These are phyloP conservation scores for Sporothrix phasma DNA, from an alignment of 2,329 filamentous ascomycete genomes.

Conservation along the genomic window DNA sequence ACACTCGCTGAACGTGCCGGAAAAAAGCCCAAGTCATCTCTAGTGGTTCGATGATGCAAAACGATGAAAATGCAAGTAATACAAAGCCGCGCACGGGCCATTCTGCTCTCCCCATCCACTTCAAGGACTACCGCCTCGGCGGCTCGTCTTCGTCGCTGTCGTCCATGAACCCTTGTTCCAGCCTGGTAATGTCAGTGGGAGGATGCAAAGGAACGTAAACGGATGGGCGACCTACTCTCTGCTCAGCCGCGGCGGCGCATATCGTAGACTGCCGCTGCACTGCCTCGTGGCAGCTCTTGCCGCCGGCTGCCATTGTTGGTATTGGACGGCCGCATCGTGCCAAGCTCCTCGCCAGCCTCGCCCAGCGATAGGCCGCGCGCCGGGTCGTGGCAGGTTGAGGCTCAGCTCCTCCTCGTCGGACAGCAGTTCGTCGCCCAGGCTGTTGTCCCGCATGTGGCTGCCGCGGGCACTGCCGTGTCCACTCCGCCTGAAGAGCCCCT, in stretches of 20 bases:
- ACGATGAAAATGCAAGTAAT: background rate
- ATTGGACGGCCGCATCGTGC: conserved; percentile 40
- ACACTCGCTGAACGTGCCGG: background rate
- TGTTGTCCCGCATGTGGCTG: background rate
- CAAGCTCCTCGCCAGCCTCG: conserved; percentile 61
- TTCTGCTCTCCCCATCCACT: background rate
- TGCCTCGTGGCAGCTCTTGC: conserved; percentile 26
- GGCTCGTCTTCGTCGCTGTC: conserved; percentile 35
- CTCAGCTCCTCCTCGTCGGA: conserved; percentile 28
- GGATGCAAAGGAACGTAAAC: background rate
- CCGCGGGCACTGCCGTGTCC: too few species aligned
- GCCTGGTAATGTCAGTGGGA: conserved; percentile 17
- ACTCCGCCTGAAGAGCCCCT: background rate
- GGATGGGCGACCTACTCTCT: conserved; percentile 47
- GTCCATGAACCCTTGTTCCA: conserved; percentile 37
- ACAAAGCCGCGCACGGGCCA: background rate
- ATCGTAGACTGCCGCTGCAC: conserved; percentile 35
- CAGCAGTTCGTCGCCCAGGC: conserved; percentile 32
- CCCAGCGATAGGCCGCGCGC: conserved; percentile 20
- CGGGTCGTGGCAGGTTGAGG: background rate
- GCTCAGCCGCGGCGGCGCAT: conserved; percentile 58
- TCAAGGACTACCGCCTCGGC: background rate
- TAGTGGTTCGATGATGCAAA: background rate
- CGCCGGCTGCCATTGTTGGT: conserved; percentile 25
- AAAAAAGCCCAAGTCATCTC: too few species aligned